Base-by-base conservation (phyloP, 1,284 basidiomycete genomes). In the Rhodotorula mucilaginosa region DNA sequence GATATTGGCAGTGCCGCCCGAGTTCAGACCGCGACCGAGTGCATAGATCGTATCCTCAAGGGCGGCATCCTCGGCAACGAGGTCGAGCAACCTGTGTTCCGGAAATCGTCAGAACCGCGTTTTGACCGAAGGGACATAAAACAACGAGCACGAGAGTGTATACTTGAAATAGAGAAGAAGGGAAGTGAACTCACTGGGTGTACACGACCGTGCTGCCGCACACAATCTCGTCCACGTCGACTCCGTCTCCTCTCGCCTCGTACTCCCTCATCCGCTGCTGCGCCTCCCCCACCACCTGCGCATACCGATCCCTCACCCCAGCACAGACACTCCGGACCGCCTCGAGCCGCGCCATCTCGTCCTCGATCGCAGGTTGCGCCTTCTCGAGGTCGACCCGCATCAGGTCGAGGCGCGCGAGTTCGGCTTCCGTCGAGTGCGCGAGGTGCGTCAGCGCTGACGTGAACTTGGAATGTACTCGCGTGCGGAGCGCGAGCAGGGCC, bases 21-120 rank as follows among this genome's bases (percentile, higher is more conserved):
- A 86, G 79, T 96, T 96, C 74, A 99, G 84, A 5, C 94, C 96
- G 69, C 95, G 87, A 69, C 95, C 93, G 64, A 99, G 86, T 80
- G 99, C 95, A 82, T 98, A 99, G 71, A 98, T 90, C 39, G 96
- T 96, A 82, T 99, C 97, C 81, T 97, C 94, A 78, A 99, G 93
- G 0, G 96, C 94, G 78, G 95, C 94, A 81, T 99, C 97, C 81
- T 99, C 97, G n/a, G 97, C 94, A 12, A 97, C 89, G 31, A 99
- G 85, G 80, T 97, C 92, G 75, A 98, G 88, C 34, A 99, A 84
- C 81, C 95, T 97, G 79, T 5, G 39, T 39, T 39, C 23, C 46
- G 46, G 16, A 47, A 16, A 44, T 13, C 19, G 47, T 39, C 16
- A 67, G 59, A 23, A n/a, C 39, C 39, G 39, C 39, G 39, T 39